phyloP scores from a whole-genome alignment of 768 basidiomycete species.

The Hygrocybe punicea region DNA sequence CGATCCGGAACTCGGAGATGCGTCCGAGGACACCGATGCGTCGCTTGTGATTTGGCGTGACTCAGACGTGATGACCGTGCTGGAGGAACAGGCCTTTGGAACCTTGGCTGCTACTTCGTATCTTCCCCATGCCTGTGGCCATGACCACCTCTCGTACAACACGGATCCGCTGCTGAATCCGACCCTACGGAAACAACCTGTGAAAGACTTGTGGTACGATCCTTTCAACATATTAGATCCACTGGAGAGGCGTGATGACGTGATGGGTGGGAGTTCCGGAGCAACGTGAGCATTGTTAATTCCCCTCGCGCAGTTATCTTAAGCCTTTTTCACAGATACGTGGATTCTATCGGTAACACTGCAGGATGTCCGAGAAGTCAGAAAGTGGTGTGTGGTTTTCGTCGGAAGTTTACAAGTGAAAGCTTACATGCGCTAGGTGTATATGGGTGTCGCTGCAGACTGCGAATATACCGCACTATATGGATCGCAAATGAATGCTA shows the following conservation, averaged over 20 bases:
- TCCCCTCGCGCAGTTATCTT: not conserved
- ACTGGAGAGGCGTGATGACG: conserved; percentile 51
- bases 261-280: conserved; percentile 47
- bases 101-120: conserved; percentile 13
- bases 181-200: conserved; percentile 38
- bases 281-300: conserved; percentile 46
- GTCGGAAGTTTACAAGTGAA: not conserved
- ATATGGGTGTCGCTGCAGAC: conserved; percentile 87
- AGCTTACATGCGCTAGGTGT: conserved; percentile 38
- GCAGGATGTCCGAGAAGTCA: conserved; percentile 70
- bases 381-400: conserved; percentile 48
- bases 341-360: conserved; percentile 60
- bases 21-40: conserved; percentile 44
- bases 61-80: conserved; percentile 54
- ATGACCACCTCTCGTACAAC: conserved; percentile 70
- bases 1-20: conserved; percentile 48
- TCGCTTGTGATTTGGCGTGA: conserved; percentile 74
- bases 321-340: conserved; percentile 50
- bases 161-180: conserved; percentile 53
- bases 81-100: conserved; percentile 44
- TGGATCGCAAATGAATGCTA: conserved; percentile 61
- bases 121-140: conserved; percentile 53
- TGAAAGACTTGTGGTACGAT: conserved; percentile 35
- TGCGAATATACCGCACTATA: conserved; percentile 72
- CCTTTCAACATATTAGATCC: conserved; percentile 34